These are phyloP conservation scores for Vigna radiata DNA, from an alignment of 306 rosid species.

Conservation along the genomic window DNA sequence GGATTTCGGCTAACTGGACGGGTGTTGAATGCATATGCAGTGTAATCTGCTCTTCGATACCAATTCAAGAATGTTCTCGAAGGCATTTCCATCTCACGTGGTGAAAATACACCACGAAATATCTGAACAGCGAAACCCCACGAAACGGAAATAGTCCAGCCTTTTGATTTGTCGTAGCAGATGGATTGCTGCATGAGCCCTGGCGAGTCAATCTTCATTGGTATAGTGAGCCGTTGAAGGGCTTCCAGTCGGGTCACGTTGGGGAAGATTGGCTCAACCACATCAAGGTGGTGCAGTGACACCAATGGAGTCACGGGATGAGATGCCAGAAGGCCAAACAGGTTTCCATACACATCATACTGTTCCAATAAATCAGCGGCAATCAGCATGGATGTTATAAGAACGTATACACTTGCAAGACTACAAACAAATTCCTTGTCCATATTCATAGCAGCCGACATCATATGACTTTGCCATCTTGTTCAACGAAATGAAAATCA, in stretches of 20 bases:
- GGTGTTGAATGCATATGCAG: conserved; percentile 95
- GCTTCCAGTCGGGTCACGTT: conserved; percentile 73
- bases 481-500: conserved; percentile 16
- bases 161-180: conserved; percentile 72
- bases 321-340: conserved; percentile 94
- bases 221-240: conserved; percentile 70
- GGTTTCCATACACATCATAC: conserved; percentile 96
- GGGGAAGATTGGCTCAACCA: conserved; percentile 97
- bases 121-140: conserved; percentile 97
- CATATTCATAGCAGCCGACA: background rate
- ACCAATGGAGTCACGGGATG: conserved; percentile 96
- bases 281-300: conserved; percentile 94
- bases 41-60: conserved; percentile 92
- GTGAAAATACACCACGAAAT: conserved; percentile 85
- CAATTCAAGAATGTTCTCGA: conserved; percentile 94
- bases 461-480: conserved; percentile 8
- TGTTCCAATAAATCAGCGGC: conserved; percentile 51
- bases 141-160: conserved; percentile 90
- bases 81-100: conserved; percentile 98
- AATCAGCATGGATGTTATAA: conserved; percentile 15
- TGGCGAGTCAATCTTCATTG: conserved; percentile 87
- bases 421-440: conserved; percentile 1
- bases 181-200: conserved; percentile 97
- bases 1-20: conserved; percentile 92
- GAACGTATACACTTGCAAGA: conserved; percentile 20